phyloP scores from a whole-genome alignment of 257 asterid species.

The Jaltomata sinuosa region DNA sequence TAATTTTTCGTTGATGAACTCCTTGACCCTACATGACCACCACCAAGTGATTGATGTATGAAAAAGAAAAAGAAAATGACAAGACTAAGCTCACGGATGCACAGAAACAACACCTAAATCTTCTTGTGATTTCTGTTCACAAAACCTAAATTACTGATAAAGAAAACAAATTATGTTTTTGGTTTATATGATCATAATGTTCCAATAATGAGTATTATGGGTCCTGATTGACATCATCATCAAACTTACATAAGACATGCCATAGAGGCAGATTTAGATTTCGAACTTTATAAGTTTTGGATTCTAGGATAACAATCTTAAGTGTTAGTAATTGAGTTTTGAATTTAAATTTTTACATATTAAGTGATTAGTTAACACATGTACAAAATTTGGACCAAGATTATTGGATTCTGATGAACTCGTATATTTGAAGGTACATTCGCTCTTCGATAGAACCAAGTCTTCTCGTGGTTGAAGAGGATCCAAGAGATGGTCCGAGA shows the following conservation, averaged over 20 bases:
- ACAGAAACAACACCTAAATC: slow-evolving; percentile 21
- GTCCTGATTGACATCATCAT: neutral
- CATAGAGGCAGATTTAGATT: neutral
- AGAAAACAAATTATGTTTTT: neutral
- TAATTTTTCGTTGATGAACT: no score
- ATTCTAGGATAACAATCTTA: neutral
- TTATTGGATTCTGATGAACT: neutral
- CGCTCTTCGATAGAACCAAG: neutral
- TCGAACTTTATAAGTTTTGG: neutral
- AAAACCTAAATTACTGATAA: slow-evolving; percentile 2
- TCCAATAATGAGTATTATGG: slow-evolving; percentile 27
- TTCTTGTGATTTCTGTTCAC: slow-evolving; percentile 17
- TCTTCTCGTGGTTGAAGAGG: neutral
- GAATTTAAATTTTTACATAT: neutral
- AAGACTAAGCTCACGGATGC: slow-evolving; percentile 24
- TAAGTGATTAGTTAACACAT: neutral
- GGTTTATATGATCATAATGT: slow-evolving; percentile 21
- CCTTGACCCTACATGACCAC: no score
- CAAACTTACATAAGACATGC: slow-evolving; percentile 3
- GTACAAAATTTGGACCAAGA: neutral
- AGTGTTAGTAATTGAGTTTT: neutral
- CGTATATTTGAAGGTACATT: neutral
- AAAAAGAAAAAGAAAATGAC: slow-evolving; percentile 30
- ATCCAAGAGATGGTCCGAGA: neutral
- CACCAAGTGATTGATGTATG: neutral